Evolutionary conservation across 177 flowering plant genomes (phyloP).

Genomic region (Telopea speciosissima): DNA sequence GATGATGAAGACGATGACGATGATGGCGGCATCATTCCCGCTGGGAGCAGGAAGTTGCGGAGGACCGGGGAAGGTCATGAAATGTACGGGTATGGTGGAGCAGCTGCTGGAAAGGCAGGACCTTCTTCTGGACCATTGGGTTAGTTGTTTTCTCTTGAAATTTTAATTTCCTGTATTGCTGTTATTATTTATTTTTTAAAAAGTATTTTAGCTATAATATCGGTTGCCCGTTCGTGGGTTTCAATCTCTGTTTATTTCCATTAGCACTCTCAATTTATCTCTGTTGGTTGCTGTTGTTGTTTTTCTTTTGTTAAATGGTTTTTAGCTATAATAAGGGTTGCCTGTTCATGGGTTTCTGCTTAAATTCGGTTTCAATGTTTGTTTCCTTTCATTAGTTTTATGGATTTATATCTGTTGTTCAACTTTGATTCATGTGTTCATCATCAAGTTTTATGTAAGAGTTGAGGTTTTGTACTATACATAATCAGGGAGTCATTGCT

Average conservation of each 20-base stretch:
- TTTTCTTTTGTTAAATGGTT: no score
- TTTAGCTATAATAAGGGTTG: no score
- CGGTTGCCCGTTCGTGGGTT: no score
- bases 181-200: no score
- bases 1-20: constrained; percentile 20
- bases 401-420: neutral
- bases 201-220: no score
- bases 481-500: neutral
- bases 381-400: neutral
- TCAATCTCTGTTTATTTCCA: no score
- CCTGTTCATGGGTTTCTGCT: no score
- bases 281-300: no score
- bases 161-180: neutral
- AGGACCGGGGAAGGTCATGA: constrained; percentile 31
- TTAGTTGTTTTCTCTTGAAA: constrained; percentile 20
- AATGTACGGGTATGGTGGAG: constrained; percentile 32
- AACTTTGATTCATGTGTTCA: neutral
- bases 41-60: constrained; percentile 39
- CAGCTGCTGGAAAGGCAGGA: constrained; percentile 36
- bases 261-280: no score
- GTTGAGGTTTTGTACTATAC: neutral
- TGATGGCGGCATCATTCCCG: constrained; percentile 24
- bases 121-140: constrained; percentile 42
- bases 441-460: neutral
- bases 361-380: neutral